These are phyloP conservation scores for Kodamaea suecica DNA, from an alignment of 1,139 yeast species.

Conservation along the genomic window DNA sequence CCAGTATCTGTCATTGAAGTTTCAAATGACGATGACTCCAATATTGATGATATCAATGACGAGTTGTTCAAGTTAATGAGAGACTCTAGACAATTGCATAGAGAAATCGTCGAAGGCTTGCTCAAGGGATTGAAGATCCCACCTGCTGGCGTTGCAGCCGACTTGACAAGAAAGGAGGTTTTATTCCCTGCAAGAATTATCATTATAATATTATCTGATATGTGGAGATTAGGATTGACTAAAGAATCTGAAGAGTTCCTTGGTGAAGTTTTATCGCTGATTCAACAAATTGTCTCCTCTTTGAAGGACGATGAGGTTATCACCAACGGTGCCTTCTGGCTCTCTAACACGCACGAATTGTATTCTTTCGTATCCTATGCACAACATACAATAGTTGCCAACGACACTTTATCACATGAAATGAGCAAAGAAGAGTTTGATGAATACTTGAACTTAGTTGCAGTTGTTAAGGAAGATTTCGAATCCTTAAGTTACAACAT, in stretches of 20 bases:
- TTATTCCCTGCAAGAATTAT: slow-evolving; percentile 95
- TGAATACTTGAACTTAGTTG: slow-evolving; percentile 85
- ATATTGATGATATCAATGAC: slow-evolving; percentile 66
- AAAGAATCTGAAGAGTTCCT: slow-evolving; percentile 88
- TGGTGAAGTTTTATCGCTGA: slow-evolving; percentile 85
- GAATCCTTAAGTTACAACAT: slow-evolving; percentile 91
- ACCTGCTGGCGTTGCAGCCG: slow-evolving; percentile 76
- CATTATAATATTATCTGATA: slow-evolving; percentile 86
- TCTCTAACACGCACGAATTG: slow-evolving; percentile 93
- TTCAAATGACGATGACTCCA: slow-evolving; percentile 53
- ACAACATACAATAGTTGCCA: slow-evolving; percentile 81
- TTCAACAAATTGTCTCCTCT: slow-evolving; percentile 71
- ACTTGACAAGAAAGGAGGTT: slow-evolving; percentile 84
- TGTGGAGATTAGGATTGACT: slow-evolving; percentile 97
- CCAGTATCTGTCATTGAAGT: slow-evolving; percentile 63
- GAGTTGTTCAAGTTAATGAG: slow-evolving; percentile 71
- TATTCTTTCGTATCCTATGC: slow-evolving; percentile 94
- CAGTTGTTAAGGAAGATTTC: slow-evolving; percentile 90
- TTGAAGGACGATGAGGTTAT: slow-evolving; percentile 84
- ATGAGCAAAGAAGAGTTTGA: slow-evolving; percentile 90
- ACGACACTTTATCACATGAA: slow-evolving; percentile 73
- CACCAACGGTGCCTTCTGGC: slow-evolving; percentile 96
- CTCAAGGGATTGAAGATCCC: slow-evolving; percentile 89
- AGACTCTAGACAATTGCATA: slow-evolving; percentile 74
- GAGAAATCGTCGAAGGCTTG: slow-evolving; percentile 85